Conservation (phyloP, 495 filamentous ascomycete species). For the Daldinia childiae region DNA sequence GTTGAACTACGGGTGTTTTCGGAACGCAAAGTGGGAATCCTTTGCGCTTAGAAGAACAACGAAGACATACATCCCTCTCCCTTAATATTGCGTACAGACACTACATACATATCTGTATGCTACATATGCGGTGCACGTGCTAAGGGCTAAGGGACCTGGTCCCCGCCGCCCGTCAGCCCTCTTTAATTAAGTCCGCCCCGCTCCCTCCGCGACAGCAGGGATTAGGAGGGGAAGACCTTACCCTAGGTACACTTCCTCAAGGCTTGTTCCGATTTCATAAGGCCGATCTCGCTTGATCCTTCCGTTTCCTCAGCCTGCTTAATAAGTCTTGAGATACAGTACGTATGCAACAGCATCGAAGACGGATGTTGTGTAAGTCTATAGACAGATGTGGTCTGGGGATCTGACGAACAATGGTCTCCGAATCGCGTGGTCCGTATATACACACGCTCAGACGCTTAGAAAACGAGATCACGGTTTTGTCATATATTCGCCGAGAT, state of each 20-base stretch:
- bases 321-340: neutral
- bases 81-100: slow-evolving; percentile 17
- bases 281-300: slow-evolving; percentile 13
- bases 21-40: slow-evolving; percentile 33
- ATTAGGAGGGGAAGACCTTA: slow-evolving; percentile 13
- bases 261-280: neutral
- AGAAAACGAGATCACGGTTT: slow-evolving; percentile 20
- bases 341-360: neutral
- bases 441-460: slow-evolving; percentile 9
- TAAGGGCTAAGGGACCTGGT: slow-evolving; percentile 17
- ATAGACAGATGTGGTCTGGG: neutral
- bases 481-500: slow-evolving; percentile 43
- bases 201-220: slow-evolving; percentile 37
- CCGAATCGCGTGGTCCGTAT: slow-evolving; percentile 17
- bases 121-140: slow-evolving; percentile 35
- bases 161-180: slow-evolving; percentile 39
- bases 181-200: slow-evolving; percentile 39
- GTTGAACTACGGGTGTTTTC: slow-evolving; percentile 37
- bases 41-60: slow-evolving; percentile 22
- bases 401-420: neutral
- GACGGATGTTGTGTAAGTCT: neutral
- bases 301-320: neutral
- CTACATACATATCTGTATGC: neutral
- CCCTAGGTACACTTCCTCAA: neutral
- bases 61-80: slow-evolving; percentile 12